Evolutionary conservation across 495 filamentous ascomycete species (phyloP).

Genomic region (Penicillium samsonianum): DNA sequence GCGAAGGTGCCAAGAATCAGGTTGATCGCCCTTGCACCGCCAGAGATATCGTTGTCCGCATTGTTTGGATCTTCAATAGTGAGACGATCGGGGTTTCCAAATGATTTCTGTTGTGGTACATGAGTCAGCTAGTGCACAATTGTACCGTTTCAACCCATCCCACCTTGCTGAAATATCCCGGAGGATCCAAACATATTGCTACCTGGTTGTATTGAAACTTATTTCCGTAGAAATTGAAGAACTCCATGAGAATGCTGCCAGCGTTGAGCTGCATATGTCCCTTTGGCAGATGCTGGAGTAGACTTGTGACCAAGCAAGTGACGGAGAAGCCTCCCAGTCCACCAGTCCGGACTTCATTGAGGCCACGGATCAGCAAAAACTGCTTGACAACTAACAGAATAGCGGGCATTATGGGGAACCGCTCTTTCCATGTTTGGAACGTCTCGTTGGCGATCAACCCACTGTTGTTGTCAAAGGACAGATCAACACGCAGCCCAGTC

Average conservation of each 20-base stretch:
- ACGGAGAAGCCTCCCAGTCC: slow-evolving; percentile 92
- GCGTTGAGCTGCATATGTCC: slow-evolving; percentile 59
- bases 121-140: neutral
- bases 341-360: slow-evolving; percentile 87
- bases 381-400: slow-evolving; percentile 89
- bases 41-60: slow-evolving; percentile 78
- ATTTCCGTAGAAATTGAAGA: slow-evolving; percentile 86
- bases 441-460: slow-evolving; percentile 77
- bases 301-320: slow-evolving; percentile 83
- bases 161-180: slow-evolving; percentile 73
- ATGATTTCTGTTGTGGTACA: neutral
- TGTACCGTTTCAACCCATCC: slow-evolving; percentile 22
- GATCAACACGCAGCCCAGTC: slow-evolving; percentile 77
- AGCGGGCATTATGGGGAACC: slow-evolving; percentile 79
- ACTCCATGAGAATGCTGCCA: slow-evolving; percentile 80
- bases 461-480: slow-evolving; percentile 90
- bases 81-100: slow-evolving; percentile 52
- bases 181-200: slow-evolving; percentile 72
- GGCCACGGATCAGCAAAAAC: slow-evolving; percentile 78
- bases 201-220: slow-evolving; percentile 63
- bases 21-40: slow-evolving; percentile 66
- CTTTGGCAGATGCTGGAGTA: slow-evolving; percentile 78
- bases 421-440: slow-evolving; percentile 72
- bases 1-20: slow-evolving; percentile 65
- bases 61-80: slow-evolving; percentile 90